Percentiles rank a stretch among this genome's conserved stretches.
Conservation (phyloP, 1,284 basidiomycete genomes). For the Leccinum ambiguum region DNA sequence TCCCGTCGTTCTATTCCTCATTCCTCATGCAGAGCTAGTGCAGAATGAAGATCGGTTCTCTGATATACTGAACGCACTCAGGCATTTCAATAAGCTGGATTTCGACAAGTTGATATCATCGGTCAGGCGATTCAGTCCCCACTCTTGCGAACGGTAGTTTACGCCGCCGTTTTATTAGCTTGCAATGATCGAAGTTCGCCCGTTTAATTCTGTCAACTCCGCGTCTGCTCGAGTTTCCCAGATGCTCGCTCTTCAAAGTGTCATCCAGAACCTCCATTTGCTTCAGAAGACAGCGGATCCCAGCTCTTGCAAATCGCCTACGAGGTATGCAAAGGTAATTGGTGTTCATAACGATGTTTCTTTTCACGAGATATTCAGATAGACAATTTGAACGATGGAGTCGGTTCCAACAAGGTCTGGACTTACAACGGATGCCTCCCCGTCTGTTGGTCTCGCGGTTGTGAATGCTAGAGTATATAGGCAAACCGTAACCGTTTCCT, state of each 20-base stretch:
- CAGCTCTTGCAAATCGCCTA: constrained; percentile 63
- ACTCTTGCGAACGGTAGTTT: neutral
- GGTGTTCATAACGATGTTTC: too few relatives aligned
- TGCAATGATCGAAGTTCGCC: constrained; percentile 57
- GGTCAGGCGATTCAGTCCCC: constrained; percentile 38
- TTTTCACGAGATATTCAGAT: constrained; percentile 44
- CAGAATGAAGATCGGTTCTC: constrained; percentile 74
- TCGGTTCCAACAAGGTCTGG: constrained; percentile 54
- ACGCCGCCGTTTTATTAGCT: constrained; percentile 43
- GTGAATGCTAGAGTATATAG: constrained; percentile 79
- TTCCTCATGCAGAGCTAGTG: constrained; percentile 60
- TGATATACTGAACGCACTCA: constrained; percentile 67
- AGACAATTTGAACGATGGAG: constrained; percentile 72
- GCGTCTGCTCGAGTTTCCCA: constrained; percentile 72
- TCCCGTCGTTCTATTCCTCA: neutral
- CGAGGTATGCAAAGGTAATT: constrained; percentile 43
- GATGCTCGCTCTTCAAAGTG: constrained; percentile 71
- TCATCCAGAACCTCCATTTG: constrained; percentile 64
- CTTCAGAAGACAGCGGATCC: constrained; percentile 56
- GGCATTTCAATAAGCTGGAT: constrained; percentile 75
- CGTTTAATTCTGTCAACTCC: constrained; percentile 52
- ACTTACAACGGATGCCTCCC: neutral
- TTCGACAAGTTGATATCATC: constrained; percentile 84
- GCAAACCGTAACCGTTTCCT: constrained; percentile 80
- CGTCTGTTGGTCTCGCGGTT: constrained; percentile 52